Conservation (phyloP, 495 filamentous ascomycete species). For the Penicillium canariense region DNA sequence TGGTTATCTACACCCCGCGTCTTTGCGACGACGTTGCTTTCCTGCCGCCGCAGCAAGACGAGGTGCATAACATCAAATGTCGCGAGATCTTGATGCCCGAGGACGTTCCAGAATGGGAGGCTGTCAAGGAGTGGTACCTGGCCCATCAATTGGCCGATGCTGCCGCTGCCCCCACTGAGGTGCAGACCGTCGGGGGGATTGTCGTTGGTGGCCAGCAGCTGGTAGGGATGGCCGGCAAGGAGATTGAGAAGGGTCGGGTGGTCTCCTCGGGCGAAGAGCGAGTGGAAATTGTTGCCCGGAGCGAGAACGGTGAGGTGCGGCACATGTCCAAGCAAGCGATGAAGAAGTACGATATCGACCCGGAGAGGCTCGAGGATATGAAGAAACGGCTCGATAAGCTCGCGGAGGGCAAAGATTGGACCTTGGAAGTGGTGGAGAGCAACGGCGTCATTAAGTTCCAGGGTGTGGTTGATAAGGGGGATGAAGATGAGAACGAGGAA, state of each 20-base stretch:
- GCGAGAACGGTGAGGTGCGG: constrained; percentile 55
- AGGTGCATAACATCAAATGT: constrained; percentile 76
- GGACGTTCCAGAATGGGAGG: constrained; percentile 58
- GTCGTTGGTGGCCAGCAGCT: constrained; percentile 56
- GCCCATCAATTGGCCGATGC: constrained; percentile 39
- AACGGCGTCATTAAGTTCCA: constrained; percentile 52
- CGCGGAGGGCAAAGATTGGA: constrained; percentile 47
- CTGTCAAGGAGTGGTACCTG: constrained; percentile 44
- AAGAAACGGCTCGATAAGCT: constrained; percentile 51
- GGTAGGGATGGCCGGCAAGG: constrained; percentile 55
- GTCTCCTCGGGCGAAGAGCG: constrained; percentile 39
- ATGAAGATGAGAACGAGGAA: constrained; percentile 25
- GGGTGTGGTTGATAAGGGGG: constrained; percentile 36
- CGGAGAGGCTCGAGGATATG: constrained; percentile 62
- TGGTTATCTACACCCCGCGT: constrained; percentile 90
- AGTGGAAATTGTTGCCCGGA: constrained; percentile 53
- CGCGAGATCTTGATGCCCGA: constrained; percentile 61
- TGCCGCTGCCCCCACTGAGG: constrained; percentile 21
- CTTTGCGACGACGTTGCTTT: constrained; percentile 94
- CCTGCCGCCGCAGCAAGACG: constrained; percentile 76
- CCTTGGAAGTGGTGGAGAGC: constrained; percentile 43
- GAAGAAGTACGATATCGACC: constrained; percentile 66
- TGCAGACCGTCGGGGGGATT: constrained; percentile 56
- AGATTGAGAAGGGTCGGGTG: constrained; percentile 53
- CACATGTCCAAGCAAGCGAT: constrained; percentile 59